Base-by-base conservation (phyloP, 23 red algal species). In the Gracilaria domingensis region DNA sequence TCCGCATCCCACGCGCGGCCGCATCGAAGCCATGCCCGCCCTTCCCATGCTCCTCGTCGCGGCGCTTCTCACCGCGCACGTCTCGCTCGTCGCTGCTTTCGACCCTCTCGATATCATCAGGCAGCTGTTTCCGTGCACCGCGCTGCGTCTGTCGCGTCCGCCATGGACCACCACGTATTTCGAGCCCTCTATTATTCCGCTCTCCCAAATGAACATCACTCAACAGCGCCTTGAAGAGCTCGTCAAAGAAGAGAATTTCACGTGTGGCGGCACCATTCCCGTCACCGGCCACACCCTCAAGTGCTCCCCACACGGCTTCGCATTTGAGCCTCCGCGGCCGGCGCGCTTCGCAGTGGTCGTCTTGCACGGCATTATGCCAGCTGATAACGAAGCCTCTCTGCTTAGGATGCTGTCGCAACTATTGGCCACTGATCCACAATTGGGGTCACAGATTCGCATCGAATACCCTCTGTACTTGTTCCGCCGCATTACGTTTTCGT, bases 81-180 rank as follows among this genome's bases (percentile, higher is more conserved):
- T 32, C 33, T 34, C 64, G 14, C 64, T 69, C 64, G 64, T 69
- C 30, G 64, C 64, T 9, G 64, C 64, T 0, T 69, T 5, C 8
- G 9, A 18, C 32, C 64, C 64, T 4, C 16, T 69, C 36, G 64
- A 69, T 8, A 38, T 69, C 64, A 69, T 77, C 72, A 51, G 14
- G 40, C 30, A 45, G 5, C 50, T 40, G 1, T 50, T 77, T 21
- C 72, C 72, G 12, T 77, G 72, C 45, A 32, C 72, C 21, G 72
- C 39, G 40, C 72, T 77, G 9, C 72, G 72, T 51, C 23, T 77
- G 1, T 77, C 72, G 5, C 72, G 45, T 45, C 72, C 38, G 40
- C 40, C 20, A 8, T 77, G 72, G 72, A 77, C 72, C 23, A 77
- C 72, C 4, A 77, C 72, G 40, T 77, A 77, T 23, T 49, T 39